Evolutionary conservation across 1,139 yeast genomes (phyloP), one percentile per base, ranked within the genome.

Genomic region (Blastobotrys petasosporus): DNA sequence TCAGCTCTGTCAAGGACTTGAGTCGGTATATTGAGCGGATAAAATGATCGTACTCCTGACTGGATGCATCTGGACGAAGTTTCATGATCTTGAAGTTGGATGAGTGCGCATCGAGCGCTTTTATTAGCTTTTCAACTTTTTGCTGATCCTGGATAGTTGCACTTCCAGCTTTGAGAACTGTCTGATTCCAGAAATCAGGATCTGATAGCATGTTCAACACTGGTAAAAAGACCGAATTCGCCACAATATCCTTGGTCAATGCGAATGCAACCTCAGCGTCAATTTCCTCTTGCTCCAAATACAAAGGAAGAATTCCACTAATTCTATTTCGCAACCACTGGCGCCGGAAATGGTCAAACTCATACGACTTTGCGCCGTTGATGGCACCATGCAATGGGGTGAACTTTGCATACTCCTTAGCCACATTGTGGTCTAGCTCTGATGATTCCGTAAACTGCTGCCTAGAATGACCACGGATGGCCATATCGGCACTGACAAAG

Each of bases 111-210:
- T 81, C 83, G 40, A 90, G 69, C 0, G 85, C 86, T 13, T 77
- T 79, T 51, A 95, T 69, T 13, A 88, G 71, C 54, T 79, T 77
- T 52, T 82, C 79, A 0, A 88, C 95, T 57, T 85, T 88, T 35
- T 77, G 77, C 51, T 90, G 72, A 56, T 87, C 94, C 52, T 80
- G 80, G 58, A 90, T 69, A 23, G 82, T 76, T 30, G 76, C 77
- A 0, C 87, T 83, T 2, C 85, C 77, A 2, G 76, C 62, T 45
- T 76, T 75, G 5, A 81, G 80, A 15, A 87, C 73, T 44, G 74
- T 60, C 46, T 78, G 74, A 60, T 88, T 90, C 76, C 83, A 83
- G 51, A 80, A 84, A 60, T 87, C 95, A 1, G 92, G 78, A 48
- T 85, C 92, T 0, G 83, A 69, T 1, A 84, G 57, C 69, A 82